These are phyloP conservation scores for Xylaria sp. DNA, from an alignment of 2,329 filamentous ascomycete species.

Conservation along the genomic window DNA sequence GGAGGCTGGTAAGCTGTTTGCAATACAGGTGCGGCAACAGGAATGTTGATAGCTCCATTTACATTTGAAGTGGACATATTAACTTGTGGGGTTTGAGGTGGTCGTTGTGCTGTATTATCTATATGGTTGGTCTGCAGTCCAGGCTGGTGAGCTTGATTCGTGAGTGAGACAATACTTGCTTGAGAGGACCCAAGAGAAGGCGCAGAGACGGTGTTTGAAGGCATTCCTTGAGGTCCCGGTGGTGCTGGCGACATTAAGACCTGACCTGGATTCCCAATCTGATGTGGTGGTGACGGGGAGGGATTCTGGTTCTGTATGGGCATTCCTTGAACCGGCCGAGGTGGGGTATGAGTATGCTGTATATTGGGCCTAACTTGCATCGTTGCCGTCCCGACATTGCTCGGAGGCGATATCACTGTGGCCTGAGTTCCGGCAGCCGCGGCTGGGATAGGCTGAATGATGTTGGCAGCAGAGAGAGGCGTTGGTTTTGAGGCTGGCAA, in stretches of 20 bases:
- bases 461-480: conserved; percentile 1
- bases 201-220: neutral
- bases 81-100: conserved; percentile 12
- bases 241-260: conserved; percentile 9
- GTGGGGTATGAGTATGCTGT: conserved; percentile 13
- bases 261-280: conserved; percentile 6
- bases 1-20: conserved; percentile 14
- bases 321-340: conserved; percentile 8
- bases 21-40: neutral
- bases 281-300: conserved; percentile 1
- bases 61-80: conserved; percentile 7
- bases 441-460: conserved; percentile 1
- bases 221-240: conserved; percentile 13
- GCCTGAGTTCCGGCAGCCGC: neutral
- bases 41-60: conserved; percentile 13
- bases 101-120: conserved; percentile 20
- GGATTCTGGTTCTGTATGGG: neutral
- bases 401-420: conserved; percentile 3
- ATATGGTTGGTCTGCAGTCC: conserved; percentile 8
- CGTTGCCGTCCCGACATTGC: conserved; percentile 4
- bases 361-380: conserved; percentile 12
- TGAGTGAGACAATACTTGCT: neutral
- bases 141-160: conserved; percentile 4
- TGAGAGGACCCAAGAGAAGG: conserved; percentile 21
- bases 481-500: neutral